A percentile compares a stretch with the other conserved stretches of the same genome.
Evolutionary conservation across 306 rosid genomes (phyloP).

Genomic region (Malus domestica): DNA sequence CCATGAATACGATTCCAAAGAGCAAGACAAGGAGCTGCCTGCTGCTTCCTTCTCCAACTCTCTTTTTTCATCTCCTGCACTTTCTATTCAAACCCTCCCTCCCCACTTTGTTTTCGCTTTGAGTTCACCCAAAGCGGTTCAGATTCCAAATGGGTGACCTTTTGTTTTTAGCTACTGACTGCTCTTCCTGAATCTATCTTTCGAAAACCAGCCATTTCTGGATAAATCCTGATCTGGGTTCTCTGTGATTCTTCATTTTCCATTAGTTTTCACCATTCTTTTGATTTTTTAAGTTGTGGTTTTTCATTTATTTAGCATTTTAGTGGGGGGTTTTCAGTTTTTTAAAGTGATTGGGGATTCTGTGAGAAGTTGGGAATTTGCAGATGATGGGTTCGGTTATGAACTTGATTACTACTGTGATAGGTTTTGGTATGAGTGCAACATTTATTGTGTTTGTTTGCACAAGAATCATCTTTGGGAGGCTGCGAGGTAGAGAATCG

Average conservation of each 20-base stretch:
- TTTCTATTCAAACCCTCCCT: slow-evolving; percentile 19
- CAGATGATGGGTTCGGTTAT: slow-evolving; percentile 40
- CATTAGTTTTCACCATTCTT: slow-evolving; percentile 4
- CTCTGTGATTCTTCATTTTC: not conserved
- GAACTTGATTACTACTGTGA: slow-evolving; percentile 64
- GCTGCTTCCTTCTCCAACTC: slow-evolving; percentile 33
- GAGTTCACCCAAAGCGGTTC: slow-evolving; percentile 49
- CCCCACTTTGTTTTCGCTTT: not conserved
- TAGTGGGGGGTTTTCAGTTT: not conserved
- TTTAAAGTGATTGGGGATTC: not conserved
- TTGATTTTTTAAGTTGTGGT: slow-evolving; percentile 21
- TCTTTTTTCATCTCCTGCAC: slow-evolving; percentile 20
- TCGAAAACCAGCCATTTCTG: slow-evolving; percentile 21
- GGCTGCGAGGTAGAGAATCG: slow-evolving; percentile 46
- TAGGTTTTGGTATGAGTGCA: slow-evolving; percentile 95
- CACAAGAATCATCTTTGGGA: slow-evolving; percentile 87
- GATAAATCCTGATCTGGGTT: slow-evolving; percentile 27
- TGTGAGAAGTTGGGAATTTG: slow-evolving; percentile 4
- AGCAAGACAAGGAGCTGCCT: slow-evolving; percentile 26
- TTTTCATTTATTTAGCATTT: slow-evolving; percentile 3
- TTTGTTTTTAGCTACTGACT: not conserved
- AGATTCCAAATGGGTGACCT: slow-evolving; percentile 31
- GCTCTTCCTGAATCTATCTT: slow-evolving; percentile 1
- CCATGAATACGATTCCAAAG: slow-evolving; percentile 46
- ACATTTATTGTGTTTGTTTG: slow-evolving; percentile 91